A percentile compares a stretch with the other conserved stretches of the same genome.
These are phyloP conservation scores for Artemisia argyi DNA, from an alignment of 129 eudicot species.

Conservation along the genomic window DNA sequence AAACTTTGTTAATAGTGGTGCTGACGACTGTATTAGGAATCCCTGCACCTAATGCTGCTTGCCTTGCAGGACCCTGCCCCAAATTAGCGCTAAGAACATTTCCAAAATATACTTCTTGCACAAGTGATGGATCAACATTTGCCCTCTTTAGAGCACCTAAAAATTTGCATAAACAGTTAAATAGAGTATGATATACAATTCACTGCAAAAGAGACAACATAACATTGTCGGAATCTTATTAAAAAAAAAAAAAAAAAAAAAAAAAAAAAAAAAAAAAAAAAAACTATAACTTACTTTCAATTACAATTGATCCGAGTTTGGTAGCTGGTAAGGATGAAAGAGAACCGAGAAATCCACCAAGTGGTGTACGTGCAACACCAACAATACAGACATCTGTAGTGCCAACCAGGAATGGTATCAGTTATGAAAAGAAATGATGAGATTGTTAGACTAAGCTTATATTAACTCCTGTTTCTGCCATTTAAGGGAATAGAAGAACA, in stretches of 20 bases:
- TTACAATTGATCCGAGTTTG: slow-evolving; percentile 83
- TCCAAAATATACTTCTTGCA: slow-evolving; percentile 85
- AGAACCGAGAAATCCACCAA: slow-evolving; percentile 86
- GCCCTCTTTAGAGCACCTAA: slow-evolving; percentile 86
- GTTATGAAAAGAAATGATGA: neutral
- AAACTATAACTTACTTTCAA: slow-evolving; percentile 51
- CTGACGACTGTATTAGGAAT: slow-evolving; percentile 76
- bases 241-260: neutral
- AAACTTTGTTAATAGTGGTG: slow-evolving; percentile 90
- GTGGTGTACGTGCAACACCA: slow-evolving; percentile 94
- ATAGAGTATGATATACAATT: slow-evolving; percentile 2
- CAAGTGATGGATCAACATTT: slow-evolving; percentile 86
- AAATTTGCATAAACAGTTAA: slow-evolving; percentile 19
- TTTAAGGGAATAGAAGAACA: neutral
- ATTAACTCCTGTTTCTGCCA: neutral
- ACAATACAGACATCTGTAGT: slow-evolving; percentile 85
- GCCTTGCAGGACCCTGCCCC: slow-evolving; percentile 98
- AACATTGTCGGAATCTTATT: neutral
- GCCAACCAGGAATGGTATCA: neutral
- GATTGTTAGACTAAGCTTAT: neutral
- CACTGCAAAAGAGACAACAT: neutral
- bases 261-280: neutral
- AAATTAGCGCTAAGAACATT: slow-evolving; percentile 90
- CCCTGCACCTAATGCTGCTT: slow-evolving; percentile 95
- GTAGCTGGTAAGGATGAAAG: slow-evolving; percentile 86